Conservation (phyloP, 2,329 filamentous ascomycete species). For the Lachnellula suecica region DNA sequence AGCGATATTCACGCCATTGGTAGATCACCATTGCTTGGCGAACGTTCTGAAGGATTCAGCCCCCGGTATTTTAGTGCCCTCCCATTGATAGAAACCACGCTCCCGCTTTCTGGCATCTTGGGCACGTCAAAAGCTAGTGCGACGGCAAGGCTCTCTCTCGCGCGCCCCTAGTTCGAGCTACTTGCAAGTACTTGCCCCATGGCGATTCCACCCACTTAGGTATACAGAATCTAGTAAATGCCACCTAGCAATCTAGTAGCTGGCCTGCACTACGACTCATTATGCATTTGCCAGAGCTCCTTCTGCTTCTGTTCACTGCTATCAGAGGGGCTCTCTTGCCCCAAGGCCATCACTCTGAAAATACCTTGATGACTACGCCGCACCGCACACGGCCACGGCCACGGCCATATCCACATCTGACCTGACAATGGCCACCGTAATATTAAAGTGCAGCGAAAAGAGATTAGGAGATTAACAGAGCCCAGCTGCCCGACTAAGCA, state of each 20-base stretch:
- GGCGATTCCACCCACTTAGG: background rate
- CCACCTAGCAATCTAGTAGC: background rate
- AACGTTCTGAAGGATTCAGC: constrained; percentile 10
- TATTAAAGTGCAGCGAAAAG: background rate
- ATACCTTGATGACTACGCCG: background rate
- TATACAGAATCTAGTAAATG: background rate
- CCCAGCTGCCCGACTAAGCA: background rate
- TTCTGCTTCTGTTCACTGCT: background rate
- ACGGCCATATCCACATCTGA: background rate
- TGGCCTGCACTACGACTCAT: background rate
- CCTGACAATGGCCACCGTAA: background rate
- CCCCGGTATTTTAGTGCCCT: constrained; percentile 1
- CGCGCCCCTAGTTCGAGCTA: background rate
- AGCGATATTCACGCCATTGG: constrained; percentile 5
- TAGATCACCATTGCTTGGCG: constrained; percentile 10
- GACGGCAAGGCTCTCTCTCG: constrained; percentile 1
- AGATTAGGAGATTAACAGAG: background rate
- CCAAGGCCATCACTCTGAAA: too few relatives aligned
- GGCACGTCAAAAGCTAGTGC: background rate
- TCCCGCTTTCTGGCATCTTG: constrained; percentile 3
- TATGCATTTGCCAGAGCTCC: background rate
- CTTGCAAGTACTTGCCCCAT: background rate
- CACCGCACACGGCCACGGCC: too few relatives aligned
- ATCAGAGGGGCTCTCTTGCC: too few relatives aligned
- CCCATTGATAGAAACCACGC: constrained; percentile 5